Conservation (phyloP, 2,329 filamentous ascomycete species). For the Gnomoniopsis sp. region DNA sequence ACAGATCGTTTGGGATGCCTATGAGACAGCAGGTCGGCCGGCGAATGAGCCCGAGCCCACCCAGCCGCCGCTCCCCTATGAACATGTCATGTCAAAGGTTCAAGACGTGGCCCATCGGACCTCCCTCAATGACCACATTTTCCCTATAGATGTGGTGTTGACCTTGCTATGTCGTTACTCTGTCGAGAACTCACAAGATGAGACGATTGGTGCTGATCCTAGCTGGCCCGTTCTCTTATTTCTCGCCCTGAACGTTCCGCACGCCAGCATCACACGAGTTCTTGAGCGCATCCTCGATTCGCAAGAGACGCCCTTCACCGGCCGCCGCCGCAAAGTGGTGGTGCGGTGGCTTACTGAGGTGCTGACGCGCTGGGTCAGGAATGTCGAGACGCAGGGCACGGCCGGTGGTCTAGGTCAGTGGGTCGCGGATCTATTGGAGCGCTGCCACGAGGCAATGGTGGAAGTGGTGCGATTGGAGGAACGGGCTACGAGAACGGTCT, state of each 20-base stretch:
- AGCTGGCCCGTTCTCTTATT: conserved; percentile 57
- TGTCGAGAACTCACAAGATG: conserved; percentile 55
- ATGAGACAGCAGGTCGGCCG: conserved; percentile 38
- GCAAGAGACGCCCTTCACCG: conserved; percentile 57
- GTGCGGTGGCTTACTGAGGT: conserved; percentile 53
- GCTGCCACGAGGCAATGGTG: conserved; percentile 8
- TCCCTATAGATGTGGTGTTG: conserved; percentile 59
- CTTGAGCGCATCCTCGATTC: conserved; percentile 56
- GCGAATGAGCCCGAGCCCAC: conserved; percentile 30
- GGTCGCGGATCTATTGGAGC: conserved; percentile 15
- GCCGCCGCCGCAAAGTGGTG: conserved; percentile 44
- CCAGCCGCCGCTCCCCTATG: conserved; percentile 59
- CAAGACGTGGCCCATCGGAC: conserved; percentile 64
- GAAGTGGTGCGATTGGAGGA: conserved; percentile 9
- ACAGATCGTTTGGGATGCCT: conserved; percentile 30
- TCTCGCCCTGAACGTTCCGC: conserved; percentile 52
- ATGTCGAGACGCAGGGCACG: conserved; percentile 43
- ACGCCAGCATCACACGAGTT: conserved; percentile 53
- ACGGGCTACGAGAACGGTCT: neutral
- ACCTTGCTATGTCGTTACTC: conserved; percentile 63
- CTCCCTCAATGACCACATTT: conserved; percentile 62
- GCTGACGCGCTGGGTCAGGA: conserved; percentile 47
- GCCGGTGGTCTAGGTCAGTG: conserved; percentile 14
- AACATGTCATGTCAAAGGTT: conserved; percentile 62
- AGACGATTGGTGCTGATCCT: conserved; percentile 53